Base-by-base conservation (phyloP, 306 rosid genomes). In the Clitoria ternatea region DNA sequence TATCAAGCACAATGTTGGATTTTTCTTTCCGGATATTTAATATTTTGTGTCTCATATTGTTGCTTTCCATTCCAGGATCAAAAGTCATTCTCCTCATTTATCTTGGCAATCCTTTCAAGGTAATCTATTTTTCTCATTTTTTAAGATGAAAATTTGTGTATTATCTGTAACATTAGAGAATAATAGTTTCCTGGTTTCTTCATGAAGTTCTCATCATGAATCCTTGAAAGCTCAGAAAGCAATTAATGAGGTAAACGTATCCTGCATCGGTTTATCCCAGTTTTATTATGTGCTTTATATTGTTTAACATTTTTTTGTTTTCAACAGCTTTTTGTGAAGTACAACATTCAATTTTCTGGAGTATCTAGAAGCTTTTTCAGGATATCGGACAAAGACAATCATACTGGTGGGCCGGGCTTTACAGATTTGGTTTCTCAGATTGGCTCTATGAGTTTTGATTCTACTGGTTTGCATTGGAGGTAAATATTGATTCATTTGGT, bases 391-490 rank as follows among this genome's bases (percentile, higher is more conserved):
- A 85, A 85, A 59, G 89, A 86, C 62, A 83, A 87, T 36, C 81
- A 83, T 62, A 73, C 48, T 20, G 80, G 80, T 26, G 91, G 82
- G 47, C 81, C 66, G 27, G 87, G 75, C 72, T 87, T 91, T 86
- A 63, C 86, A 18, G 92, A 86, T 74, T 82, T 94, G 86, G 88
- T 94, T 80, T 87, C 92, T 83, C 90, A 89, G 89, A 92, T 94
- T 80, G 85, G 84, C 61, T 85, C 97, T 17, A 73, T 91, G 96
- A 94, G 97, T 83, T 94, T 94, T 82, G 96, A 89, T 77, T 94
- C 99, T 63, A 64, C 68, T 70, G 91, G 97, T 71, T 81, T 94
- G 90, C 99, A 94, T 85, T 94, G 99, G 99, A 85, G 97, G 99
- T 94, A 85, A 61, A 66, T 79, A 56, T 24, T 62, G 47, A 26